Conservation (phyloP, 2,329 filamentous ascomycete genomes). For the Chrysoporthe austroafricana region DNA sequence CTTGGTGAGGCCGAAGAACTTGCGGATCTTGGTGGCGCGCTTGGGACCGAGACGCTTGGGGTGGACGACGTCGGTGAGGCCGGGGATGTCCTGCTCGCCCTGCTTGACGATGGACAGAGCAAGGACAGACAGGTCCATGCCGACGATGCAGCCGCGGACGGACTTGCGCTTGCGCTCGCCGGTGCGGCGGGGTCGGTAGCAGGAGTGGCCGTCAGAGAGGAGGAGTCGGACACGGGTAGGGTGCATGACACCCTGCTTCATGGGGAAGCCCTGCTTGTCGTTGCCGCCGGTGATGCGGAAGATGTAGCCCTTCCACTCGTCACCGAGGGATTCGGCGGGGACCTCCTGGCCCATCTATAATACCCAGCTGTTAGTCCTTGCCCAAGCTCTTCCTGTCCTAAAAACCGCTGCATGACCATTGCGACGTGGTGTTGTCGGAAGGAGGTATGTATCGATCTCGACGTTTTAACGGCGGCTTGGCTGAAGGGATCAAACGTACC, state of each 20-base stretch:
- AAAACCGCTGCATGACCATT: not conserved
- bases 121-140: slow-evolving; percentile 90
- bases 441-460: slow-evolving; percentile 35
- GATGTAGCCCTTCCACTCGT: slow-evolving; percentile 99
- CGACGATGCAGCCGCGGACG: slow-evolving; percentile 98
- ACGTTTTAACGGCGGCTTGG: slow-evolving; percentile 36
- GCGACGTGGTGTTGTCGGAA: slow-evolving; percentile 12
- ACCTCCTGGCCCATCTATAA: slow-evolving; percentile 86
- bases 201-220: slow-evolving; percentile 94
- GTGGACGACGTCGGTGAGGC: slow-evolving; percentile 95
- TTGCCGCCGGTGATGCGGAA: slow-evolving; percentile 99
- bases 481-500: slow-evolving; percentile 56
- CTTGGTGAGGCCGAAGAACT: slow-evolving; percentile 99
- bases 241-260: slow-evolving; percentile 99
- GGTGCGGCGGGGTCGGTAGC: slow-evolving; percentile 97
- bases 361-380: slow-evolving; percentile 31
- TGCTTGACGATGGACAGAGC: slow-evolving; percentile 97
- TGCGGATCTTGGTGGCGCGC: slow-evolving; percentile 99
- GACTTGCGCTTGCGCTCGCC: slow-evolving; percentile 99
- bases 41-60: slow-evolving; percentile 99
- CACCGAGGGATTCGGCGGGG: slow-evolving; percentile 89
- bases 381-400: not conserved
- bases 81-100: slow-evolving; percentile 91
- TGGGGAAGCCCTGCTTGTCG: slow-evolving; percentile 99
- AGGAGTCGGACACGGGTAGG: slow-evolving; percentile 98